Evolutionary conservation across 2,329 filamentous ascomycete genomes (phyloP), one percentile per base, ranked within the genome.

Genomic region (Periconia digitata): DNA sequence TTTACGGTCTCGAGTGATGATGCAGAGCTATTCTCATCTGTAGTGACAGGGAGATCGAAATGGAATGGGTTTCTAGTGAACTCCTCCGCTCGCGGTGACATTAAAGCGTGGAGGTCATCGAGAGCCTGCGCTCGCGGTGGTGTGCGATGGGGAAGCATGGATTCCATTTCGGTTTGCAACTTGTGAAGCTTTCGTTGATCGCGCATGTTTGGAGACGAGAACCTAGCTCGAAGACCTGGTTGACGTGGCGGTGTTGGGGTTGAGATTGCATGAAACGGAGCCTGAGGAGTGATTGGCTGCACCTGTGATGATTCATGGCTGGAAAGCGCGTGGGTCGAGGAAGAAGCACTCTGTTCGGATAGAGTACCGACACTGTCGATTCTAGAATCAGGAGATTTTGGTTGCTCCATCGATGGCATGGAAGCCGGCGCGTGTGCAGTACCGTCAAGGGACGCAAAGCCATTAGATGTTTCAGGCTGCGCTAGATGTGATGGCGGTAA

Each of bases 1-100:
- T 58, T 68, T 55, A 69, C 56, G 12, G 62, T 62, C 54, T 64
- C 58, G 50, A 69, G 62, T 1, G 64, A 69, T 6, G 62, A 68
- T 1, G 62, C 60, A 23, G 65, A 59, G 49, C 66, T 65, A 46
- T 55, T 34, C 43, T 68, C 64, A 15, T 63, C 61, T 13, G 48
- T 53, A 8, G 60, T 49, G 12, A 53, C 43, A n/a, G 45, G 55
- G 0, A 72, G 46, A 16, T 71, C 64, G 37, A 71, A 44, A 47
- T 71, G 70, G 50, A 72, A 72, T 1, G 70, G 70, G 40, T 72
- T 73, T 34, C 79, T 82, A 2, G 85, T 90, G 76, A 91, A 91
- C 15, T 85, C 83, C 60, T 87, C 85, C 1, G 78, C 84, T 37
- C 87, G 81, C 0, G 89, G 88, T 2, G 87, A 90, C 77, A 90